Evolutionary conservation across 306 rosid genomes (phyloP), one percentile per base, ranked within the genome.

Genomic region (Glycine latifolia): DNA sequence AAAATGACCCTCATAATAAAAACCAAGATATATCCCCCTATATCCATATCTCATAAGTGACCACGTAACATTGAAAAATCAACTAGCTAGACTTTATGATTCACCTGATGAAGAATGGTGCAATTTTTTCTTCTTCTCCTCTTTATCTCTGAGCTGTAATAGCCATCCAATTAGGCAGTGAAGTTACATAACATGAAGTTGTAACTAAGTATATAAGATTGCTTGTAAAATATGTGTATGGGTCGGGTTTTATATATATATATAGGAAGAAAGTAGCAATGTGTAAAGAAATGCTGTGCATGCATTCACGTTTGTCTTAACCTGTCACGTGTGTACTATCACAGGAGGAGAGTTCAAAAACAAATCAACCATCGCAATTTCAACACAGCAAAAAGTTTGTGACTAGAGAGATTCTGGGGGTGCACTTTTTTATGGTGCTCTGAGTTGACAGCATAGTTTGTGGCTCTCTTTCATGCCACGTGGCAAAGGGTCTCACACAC

Each of bases 241-340:
- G 31, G 31, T 26, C 2, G 31, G 31, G 31, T 26, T 26, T 26
- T 26, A 26, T 26, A 26, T 20, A 20, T 20, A 20, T 20, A 20
- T 26, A 26, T 47, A 10, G 33, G 31, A 60, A 75, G 66, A 77
- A 61, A 8, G 5, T 13, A 56, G 50, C 48, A 16, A 74, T 35
- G 26, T 14, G 73, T 63, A 62, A 5, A 14, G 7, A 74, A 73
- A 50, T 7, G 50, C 12, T 56, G 80, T 59, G 76, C 72, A 70
- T 70, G 88, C 79, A 85, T 33, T 78, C 31, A 14, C 44, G 65
- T 87, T 85, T 75, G 91, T 89, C 87, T 35, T 78, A 66, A 79
- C 87, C 67, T 77, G 86, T 89, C 96, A 88, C 93, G 86, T 87
- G 91, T 73, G 75, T 15, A 69, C 84, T 66, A 75, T 90, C 89